Evolutionary conservation across 2,329 filamentous ascomycete species (phyloP), one percentile per base, ranked within the genome.

Genomic region (Pseudogymnoascus sp.): DNA sequence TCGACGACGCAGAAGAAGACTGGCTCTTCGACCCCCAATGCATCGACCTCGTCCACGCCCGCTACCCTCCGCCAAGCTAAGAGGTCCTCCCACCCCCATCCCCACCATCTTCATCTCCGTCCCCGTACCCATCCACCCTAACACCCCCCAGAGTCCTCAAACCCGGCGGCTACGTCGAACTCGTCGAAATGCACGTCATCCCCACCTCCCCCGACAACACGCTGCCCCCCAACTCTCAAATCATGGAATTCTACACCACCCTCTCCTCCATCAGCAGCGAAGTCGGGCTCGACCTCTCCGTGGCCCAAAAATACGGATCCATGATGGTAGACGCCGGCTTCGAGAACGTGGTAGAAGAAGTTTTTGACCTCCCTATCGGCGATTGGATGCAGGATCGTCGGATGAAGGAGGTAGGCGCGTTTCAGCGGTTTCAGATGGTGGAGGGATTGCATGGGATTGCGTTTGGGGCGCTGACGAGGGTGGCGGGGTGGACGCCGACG

Each of bases 281-380:
- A 35, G 38, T 63, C 18, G 62, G 62, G 3, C 40, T 63, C 38
- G 38, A 63, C 16, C 56, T 63, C 28, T 16, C 56, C 25, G 40
- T 63, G 14, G 62, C 62, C 0, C 56, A 38, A 12, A 63, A 61
- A 11, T 63, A 47, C 56, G 42, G 42, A 2, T 38, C 33, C 6
- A 74, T 77, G 59, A 74, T 84, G 66, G 70, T 73, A 2, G 77
- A 78, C n/a, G 80, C 78, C 0, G 83, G 83, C 1, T 84, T 84
- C 65, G 72, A 75, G 44, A 76, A 83, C 56, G 77, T 84, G 0
- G 71, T 71, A 0, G 77, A 82, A 69, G 70, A 75, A 1, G 69
- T 79, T 4, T 79, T 75, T 67, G 79, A 78, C 69, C 77, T 80
- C 70, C 81, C 81, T 0, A 75, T 76, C 23, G 80, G 78, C 63